Evolutionary conservation across 2,329 filamentous ascomycete genomes (phyloP).

Genomic region (Talaromyces pinophilus): DNA sequence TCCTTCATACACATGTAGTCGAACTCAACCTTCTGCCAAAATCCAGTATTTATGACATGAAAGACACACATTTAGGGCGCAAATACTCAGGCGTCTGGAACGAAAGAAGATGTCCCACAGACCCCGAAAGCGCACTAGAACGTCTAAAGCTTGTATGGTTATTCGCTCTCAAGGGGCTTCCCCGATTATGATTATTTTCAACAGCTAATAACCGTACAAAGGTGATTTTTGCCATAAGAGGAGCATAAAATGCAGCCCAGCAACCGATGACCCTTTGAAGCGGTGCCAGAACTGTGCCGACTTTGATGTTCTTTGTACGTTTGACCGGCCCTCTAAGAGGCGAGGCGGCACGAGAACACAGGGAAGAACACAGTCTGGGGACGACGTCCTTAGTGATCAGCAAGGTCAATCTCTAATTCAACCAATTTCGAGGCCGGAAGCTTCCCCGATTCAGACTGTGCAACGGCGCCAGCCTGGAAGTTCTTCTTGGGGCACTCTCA

Average conservation of each 20-base stretch:
- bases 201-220: slow-evolving; percentile 12
- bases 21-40: background rate
- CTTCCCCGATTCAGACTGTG: background rate
- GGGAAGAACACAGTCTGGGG: background rate
- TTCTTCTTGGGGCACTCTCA: background rate
- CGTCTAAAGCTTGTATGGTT: background rate
- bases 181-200: background rate
- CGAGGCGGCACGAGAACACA: slow-evolving; percentile 33
- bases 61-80: background rate
- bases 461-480: background rate
- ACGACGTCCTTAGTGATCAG: background rate
- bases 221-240: slow-evolving; percentile 55
- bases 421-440: background rate
- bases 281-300: slow-evolving; percentile 55
- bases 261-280: slow-evolving; percentile 36
- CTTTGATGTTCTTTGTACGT: slow-evolving; percentile 54
- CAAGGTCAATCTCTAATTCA: background rate
- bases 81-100: background rate
- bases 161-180: background rate
- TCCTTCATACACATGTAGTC: background rate
- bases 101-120: background rate
- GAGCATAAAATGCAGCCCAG: slow-evolving; percentile 48
- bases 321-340: slow-evolving; percentile 48
- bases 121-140: background rate
- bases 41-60: background rate